Conservation (phyloP, 306 rosid genomes). For the Quercus dentata region DNA sequence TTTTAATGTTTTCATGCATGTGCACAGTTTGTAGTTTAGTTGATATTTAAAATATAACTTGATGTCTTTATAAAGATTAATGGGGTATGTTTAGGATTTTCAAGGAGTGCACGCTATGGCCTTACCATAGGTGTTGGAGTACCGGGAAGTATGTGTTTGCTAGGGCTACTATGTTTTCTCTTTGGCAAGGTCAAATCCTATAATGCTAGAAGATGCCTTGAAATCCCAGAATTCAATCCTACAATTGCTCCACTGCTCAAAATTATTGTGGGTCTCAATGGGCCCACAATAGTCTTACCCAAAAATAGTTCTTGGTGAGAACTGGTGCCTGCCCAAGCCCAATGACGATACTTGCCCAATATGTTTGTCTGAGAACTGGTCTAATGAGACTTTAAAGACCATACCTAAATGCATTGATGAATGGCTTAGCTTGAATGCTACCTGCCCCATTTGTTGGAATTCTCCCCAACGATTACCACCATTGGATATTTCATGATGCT, state of each 20-base stretch:
- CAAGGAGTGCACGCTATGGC: too few species aligned
- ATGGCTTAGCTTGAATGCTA: slow-evolving; percentile 65
- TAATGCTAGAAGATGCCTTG: not conserved
- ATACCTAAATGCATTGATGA: slow-evolving; percentile 73
- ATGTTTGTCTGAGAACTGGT: slow-evolving; percentile 59
- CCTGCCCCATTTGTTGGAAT: slow-evolving; percentile 72
- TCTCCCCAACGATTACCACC: slow-evolving; percentile 27
- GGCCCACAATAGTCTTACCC: slow-evolving; percentile 60
- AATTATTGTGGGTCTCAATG: slow-evolving; percentile 39
- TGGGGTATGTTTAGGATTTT: too few species aligned
- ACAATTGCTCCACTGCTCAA: slow-evolving; percentile 22
- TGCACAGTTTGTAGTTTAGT: too few species aligned
- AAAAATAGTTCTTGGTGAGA: slow-evolving; percentile 53
- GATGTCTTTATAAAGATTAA: too few species aligned
- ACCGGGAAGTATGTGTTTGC: too few species aligned
- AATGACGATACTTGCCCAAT: slow-evolving; percentile 20
- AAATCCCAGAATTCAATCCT: slow-evolving; percentile 40
- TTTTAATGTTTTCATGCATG: too few species aligned
- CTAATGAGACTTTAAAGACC: slow-evolving; percentile 56
- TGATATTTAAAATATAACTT: too few species aligned
- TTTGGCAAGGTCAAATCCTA: slow-evolving; percentile 30
- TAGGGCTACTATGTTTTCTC: not conserved
- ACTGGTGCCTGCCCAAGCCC: slow-evolving; percentile 28
- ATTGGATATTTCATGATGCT: not conserved
- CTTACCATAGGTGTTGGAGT: too few species aligned